phyloP scores from a whole-genome alignment of 345 rosid genomes.

The Bruguiera sexangula region DNA sequence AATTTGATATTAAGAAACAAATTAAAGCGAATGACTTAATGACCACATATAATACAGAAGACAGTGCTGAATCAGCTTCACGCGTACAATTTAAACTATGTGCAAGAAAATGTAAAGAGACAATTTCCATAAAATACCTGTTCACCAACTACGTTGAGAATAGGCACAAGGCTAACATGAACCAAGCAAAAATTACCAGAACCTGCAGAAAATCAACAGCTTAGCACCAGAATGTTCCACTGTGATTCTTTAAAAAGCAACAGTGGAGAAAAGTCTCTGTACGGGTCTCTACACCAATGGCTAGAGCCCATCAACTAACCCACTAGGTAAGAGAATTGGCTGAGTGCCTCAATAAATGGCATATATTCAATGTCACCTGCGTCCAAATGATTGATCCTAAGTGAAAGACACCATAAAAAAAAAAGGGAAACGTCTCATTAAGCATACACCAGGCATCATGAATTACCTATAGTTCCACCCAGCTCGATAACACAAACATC shows the following conservation, averaged over 20 bases:
- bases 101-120: neutral
- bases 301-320: conserved; percentile 47
- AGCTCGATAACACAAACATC: conserved; percentile 98
- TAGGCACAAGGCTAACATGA: conserved; percentile 99
- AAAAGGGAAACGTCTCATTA: neutral
- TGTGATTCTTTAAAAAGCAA: neutral
- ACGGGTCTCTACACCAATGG: neutral
- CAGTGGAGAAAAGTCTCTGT: neutral
- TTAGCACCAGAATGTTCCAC: neutral
- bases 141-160: conserved; percentile 91
- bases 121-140: conserved; percentile 46
- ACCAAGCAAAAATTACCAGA: conserved; percentile 85
- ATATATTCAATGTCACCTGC: conserved; percentile 98
- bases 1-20: neutral
- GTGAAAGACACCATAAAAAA: neutral
- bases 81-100: neutral
- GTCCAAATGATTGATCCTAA: conserved; percentile 8
- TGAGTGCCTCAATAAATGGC: conserved; percentile 96
- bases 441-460: neutral
- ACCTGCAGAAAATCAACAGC: conserved; percentile 46
- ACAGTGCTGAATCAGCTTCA: neutral
- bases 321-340: conserved; percentile 89
- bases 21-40: neutral
- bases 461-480: conserved; percentile 93
- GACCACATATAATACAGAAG: neutral